Percentiles rank a stretch among this genome's conserved stretches.
Evolutionary conservation across 805 yeast species (phyloP).

Genomic region (Saccharomycopsis sp.): DNA sequence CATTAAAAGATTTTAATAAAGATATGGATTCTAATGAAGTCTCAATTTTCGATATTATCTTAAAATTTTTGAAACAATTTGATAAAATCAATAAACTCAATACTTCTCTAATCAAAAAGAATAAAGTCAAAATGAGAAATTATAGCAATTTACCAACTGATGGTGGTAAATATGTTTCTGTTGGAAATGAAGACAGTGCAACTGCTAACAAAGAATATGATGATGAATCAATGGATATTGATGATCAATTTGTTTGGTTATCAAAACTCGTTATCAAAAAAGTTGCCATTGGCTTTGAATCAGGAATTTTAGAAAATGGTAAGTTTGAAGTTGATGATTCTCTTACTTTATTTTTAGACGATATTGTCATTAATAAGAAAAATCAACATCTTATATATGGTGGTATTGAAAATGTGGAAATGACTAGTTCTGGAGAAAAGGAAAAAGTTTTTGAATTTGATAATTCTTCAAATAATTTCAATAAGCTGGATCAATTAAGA

Average conservation of each 20-base stretch:
- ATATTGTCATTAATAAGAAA: constrained; percentile 34
- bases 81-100: constrained; percentile 7
- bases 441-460: neutral
- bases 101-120: neutral
- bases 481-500: constrained; percentile 37
- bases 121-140: constrained; percentile 1
- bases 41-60: constrained; percentile 8
- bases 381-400: constrained; percentile 36
- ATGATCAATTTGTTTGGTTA: constrained; percentile 21
- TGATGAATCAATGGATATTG: neutral
- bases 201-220: neutral
- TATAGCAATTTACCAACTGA: constrained; percentile 1
- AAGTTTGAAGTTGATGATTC: constrained; percentile 24
- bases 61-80: constrained; percentile 7
- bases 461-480: constrained; percentile 20
- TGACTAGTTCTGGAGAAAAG: constrained; percentile 5
- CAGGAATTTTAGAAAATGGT: constrained; percentile 35
- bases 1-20: constrained; percentile 29
- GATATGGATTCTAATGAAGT: neutral
- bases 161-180: constrained; percentile 1
- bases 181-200: neutral
- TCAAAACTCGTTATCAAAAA: constrained; percentile 29
- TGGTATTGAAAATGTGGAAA: constrained; percentile 26
- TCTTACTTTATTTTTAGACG: constrained; percentile 24
- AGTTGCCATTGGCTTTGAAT: constrained; percentile 34